A percentile compares a stretch with the other conserved stretches of the same genome.
Evolutionary conservation across 2,329 filamentous ascomycete species (phyloP).

Genomic region (Colletotrichum coccodes): DNA sequence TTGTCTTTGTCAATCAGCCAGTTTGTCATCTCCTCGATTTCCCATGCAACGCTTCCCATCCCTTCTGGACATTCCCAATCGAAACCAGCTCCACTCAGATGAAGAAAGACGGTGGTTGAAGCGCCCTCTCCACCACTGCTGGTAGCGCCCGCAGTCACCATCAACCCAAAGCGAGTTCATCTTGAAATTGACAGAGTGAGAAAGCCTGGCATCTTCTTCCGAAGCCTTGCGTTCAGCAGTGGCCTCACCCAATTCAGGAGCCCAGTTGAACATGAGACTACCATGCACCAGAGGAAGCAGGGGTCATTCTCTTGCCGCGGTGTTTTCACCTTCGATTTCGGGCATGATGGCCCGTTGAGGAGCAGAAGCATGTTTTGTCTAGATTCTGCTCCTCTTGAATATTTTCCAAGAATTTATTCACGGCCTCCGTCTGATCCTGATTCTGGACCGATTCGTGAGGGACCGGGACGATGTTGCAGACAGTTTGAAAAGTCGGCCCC

Average conservation of each 20-base stretch:
- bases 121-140: background rate
- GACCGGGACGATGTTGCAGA: background rate
- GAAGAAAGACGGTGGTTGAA: background rate
- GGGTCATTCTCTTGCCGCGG: background rate
- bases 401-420: background rate
- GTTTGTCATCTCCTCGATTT: background rate
- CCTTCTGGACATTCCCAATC: background rate
- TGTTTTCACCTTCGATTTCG: background rate
- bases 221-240: background rate
- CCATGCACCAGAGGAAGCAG: slow-evolving; percentile 3
- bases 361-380: slow-evolving; percentile 1
- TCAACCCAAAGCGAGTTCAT: background rate
- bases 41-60: background rate
- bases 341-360: slow-evolving; percentile 1
- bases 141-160: background rate
- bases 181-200: background rate
- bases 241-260: slow-evolving; percentile 3
- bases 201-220: background rate
- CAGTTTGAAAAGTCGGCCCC: background rate
- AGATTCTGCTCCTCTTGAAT: slow-evolving; percentile 2
- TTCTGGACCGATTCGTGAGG: too few species aligned
- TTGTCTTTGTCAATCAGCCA: too few species aligned
- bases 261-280: slow-evolving; percentile 4
- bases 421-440: too few species aligned
- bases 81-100: background rate